Conservation (phyloP, 2,329 filamentous ascomycete genomes). For the Sporothrix inflata region DNA sequence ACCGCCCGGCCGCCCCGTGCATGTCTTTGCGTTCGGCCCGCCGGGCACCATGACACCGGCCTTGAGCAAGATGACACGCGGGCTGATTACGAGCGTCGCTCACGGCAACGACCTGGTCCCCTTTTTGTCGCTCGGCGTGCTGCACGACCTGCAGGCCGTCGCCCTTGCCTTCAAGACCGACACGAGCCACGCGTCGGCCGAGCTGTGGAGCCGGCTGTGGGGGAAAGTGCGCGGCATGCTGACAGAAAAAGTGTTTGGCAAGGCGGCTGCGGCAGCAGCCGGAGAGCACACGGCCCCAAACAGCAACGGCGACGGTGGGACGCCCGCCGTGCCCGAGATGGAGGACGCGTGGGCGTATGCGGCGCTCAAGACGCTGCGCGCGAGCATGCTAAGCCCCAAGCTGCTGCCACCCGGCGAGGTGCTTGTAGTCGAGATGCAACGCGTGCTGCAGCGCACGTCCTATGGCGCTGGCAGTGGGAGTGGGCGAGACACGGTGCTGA, state of each 20-base stretch:
- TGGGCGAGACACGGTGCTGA: conserved; percentile 26
- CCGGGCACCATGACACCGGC: conserved; percentile 73
- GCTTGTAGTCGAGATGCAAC: conserved; percentile 70
- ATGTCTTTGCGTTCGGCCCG: conserved; percentile 79
- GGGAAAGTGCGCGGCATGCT: conserved; percentile 47
- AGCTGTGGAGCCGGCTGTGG: conserved; percentile 69
- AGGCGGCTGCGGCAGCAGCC: neutral
- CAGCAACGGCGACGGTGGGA: neutral
- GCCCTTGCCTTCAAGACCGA: conserved; percentile 75
- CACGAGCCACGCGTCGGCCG: conserved; percentile 66
- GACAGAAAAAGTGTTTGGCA: conserved; percentile 60
- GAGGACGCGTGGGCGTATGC: conserved; percentile 72
- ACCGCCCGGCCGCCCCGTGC: conserved; percentile 70
- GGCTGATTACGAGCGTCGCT: conserved; percentile 74
- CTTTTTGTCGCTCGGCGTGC: conserved; percentile 70
- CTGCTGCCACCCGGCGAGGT: conserved; percentile 77
- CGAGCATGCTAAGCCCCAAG: conserved; percentile 69
- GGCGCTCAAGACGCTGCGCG: conserved; percentile 66
- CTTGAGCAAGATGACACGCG: conserved; percentile 70
- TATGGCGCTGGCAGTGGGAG: conserved; percentile 49
- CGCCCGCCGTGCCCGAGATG: neutral
- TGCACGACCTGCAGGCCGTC: conserved; percentile 75
- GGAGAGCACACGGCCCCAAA: neutral
- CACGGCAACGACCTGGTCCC: conserved; percentile 76
- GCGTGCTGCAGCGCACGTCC: conserved; percentile 68